Percentiles rank a stretch among this genome's conserved stretches.
These are phyloP conservation scores for Cicer chorassanicum DNA, from an alignment of 306 rosid species.

Conservation along the genomic window DNA sequence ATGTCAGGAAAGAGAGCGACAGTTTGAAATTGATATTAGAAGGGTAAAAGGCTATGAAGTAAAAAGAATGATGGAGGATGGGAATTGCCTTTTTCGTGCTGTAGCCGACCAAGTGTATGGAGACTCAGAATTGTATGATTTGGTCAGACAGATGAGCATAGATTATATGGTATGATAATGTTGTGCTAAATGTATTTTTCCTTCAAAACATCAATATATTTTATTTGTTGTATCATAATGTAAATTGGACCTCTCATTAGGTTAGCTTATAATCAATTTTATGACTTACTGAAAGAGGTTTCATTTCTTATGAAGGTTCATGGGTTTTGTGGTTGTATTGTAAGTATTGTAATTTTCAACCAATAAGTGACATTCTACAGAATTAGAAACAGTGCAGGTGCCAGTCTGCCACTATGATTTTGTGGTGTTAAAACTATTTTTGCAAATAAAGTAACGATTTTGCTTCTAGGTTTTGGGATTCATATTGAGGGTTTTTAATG, in stretches of 20 bases:
- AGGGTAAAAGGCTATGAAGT: slow-evolving; percentile 85
- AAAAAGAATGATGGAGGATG: slow-evolving; percentile 90
- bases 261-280: slow-evolving; percentile 18
- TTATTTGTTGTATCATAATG: not conserved
- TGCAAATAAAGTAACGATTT: not conserved
- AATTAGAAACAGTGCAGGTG: not conserved
- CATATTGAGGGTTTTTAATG: slow-evolving; percentile 18
- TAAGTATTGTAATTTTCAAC: not conserved
- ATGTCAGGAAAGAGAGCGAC: slow-evolving; percentile 85
- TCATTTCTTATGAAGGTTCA: too few relatives aligned
- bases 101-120: slow-evolving; percentile 98
- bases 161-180: slow-evolving; percentile 77
- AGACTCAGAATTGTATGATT: slow-evolving; percentile 77
- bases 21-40: slow-evolving; percentile 87
- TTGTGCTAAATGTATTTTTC: slow-evolving; percentile 10
- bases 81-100: slow-evolving; percentile 97
- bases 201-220: not conserved
- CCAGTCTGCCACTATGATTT: not conserved
- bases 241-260: slow-evolving; percentile 10
- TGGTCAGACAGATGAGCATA: slow-evolving; percentile 87
- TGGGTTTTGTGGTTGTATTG: not conserved
- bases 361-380: not conserved
- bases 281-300: not conserved
- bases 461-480: not conserved
- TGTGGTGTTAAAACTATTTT: slow-evolving; percentile 8